Evolutionary conservation across 2,329 filamentous ascomycete species (phyloP).

Genomic region (Tolypocladium pustulatum): DNA sequence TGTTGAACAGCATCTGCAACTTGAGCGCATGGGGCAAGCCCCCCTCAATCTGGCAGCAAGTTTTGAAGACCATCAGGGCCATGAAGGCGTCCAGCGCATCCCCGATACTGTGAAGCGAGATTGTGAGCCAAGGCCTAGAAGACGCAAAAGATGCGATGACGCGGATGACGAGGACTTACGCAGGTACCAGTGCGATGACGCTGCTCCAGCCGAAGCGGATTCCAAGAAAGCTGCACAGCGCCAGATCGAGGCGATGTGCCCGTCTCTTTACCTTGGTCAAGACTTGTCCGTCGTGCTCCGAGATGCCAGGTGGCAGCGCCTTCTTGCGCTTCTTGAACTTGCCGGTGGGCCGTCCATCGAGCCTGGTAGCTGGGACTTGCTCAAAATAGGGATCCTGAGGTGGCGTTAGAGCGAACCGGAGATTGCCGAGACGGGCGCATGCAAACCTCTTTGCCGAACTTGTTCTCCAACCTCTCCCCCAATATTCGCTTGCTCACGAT

Average conservation of each 20-base stretch:
- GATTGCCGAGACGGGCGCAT: not conserved
- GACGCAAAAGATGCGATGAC: not conserved
- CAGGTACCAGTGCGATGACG: conserved; percentile 74
- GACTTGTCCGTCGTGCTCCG: conserved; percentile 68
- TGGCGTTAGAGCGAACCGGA: not conserved
- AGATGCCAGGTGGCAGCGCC: conserved; percentile 72
- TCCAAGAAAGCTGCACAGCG: conserved; percentile 70
- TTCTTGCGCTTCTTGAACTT: conserved; percentile 80
- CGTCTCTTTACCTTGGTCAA: conserved; percentile 78
- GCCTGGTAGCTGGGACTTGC: conserved; percentile 61
- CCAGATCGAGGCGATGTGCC: conserved; percentile 79
- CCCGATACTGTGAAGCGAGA: conserved; percentile 48
- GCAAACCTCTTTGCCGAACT: conserved; percentile 44
- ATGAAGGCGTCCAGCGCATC: conserved; percentile 66
- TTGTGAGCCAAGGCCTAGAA: not conserved
- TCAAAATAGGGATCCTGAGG: conserved; percentile 83
- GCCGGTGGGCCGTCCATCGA: conserved; percentile 52
- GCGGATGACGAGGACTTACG: conserved; percentile 40
- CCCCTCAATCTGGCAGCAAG: conserved; percentile 64
- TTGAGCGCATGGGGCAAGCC: conserved; percentile 55
- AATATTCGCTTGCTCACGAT: conserved; percentile 46
- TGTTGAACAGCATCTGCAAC: conserved; percentile 70
- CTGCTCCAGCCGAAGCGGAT: conserved; percentile 83
- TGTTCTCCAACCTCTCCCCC: conserved; percentile 45
- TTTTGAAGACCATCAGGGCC: conserved; percentile 63